Evolutionary conservation across 345 rosid genomes (phyloP).

Genomic region (Corchorus olitorius): DNA sequence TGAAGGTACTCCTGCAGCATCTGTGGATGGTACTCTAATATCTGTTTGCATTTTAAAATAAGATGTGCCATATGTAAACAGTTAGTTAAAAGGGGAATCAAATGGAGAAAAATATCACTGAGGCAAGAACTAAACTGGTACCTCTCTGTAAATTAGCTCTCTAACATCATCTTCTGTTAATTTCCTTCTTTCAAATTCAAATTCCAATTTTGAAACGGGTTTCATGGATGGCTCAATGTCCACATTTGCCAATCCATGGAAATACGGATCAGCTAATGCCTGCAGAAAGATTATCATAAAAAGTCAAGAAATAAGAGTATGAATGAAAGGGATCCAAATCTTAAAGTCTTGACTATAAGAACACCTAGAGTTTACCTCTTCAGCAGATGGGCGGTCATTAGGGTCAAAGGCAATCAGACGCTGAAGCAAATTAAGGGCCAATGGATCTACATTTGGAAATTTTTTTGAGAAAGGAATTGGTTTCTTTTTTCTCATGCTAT

Average conservation of each 20-base stretch:
- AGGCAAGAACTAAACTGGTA: conserved; percentile 26
- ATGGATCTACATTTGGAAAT: conserved; percentile 68
- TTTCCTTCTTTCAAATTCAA: conserved; percentile 89
- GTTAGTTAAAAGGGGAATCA: not conserved
- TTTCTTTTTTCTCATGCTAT: conserved; percentile 73
- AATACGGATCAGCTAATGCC: conserved; percentile 95
- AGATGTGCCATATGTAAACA: conserved; percentile 18
- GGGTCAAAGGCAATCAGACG: conserved; percentile 95
- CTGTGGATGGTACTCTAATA: conserved; percentile 89
- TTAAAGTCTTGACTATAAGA: not conserved
- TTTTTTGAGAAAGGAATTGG: conserved; percentile 61
- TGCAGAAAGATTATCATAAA: conserved; percentile 29
- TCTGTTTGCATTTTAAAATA: conserved; percentile 46
- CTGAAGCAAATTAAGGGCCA: conserved; percentile 75
- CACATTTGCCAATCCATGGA: conserved; percentile 69
- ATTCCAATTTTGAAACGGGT: conserved; percentile 85
- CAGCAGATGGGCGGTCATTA: conserved; percentile 89
- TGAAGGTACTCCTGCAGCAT: conserved; percentile 69
- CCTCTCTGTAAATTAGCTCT: conserved; percentile 97
- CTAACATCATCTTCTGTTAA: conserved; percentile 78
- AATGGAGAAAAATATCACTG: conserved; percentile 11
- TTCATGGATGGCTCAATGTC: conserved; percentile 74
- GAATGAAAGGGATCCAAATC: not conserved
- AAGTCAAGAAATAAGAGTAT: not conserved
- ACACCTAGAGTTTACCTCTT: conserved; percentile 58